Percentiles rank a stretch among this genome's conserved stretches.
phyloP scores from a whole-genome alignment of 2,329 filamentous ascomycete species.

The Aspergillus hiratsukae region DNA sequence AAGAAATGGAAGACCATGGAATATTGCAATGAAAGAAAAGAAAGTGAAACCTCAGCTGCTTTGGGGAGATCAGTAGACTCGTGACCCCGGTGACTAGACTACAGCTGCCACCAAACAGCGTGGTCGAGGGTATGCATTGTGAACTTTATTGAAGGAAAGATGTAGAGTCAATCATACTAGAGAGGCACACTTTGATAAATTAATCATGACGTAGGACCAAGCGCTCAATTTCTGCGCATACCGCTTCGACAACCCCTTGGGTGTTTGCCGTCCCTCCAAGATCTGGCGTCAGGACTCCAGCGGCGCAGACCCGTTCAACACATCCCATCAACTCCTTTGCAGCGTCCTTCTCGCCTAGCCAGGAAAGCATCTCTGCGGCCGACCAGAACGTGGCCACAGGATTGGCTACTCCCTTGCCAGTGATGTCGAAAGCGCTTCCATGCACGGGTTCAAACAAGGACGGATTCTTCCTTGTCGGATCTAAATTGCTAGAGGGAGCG shows the following conservation, averaged over 20 bases:
- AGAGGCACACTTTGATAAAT: background rate
- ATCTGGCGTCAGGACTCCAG: slow-evolving; percentile 54
- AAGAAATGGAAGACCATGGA: background rate
- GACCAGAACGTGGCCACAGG: slow-evolving; percentile 66
- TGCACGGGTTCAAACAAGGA: slow-evolving; percentile 61
- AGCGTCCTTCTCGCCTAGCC: slow-evolving; percentile 56
- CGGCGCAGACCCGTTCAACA: slow-evolving; percentile 58
- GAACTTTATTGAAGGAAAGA: background rate
- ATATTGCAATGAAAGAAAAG: background rate
- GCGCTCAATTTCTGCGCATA: slow-evolving; percentile 47
- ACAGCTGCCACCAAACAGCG: background rate
- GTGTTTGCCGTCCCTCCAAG: slow-evolving; percentile 56
- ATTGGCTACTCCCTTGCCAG: slow-evolving; percentile 58
- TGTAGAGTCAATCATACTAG: background rate
- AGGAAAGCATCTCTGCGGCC: slow-evolving; percentile 62
- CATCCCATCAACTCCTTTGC: slow-evolving; percentile 55
- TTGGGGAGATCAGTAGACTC: background rate
- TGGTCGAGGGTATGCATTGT: background rate
- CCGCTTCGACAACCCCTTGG: slow-evolving; percentile 54
- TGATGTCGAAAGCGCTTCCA: slow-evolving; percentile 60
- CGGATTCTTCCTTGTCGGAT: slow-evolving; percentile 57
- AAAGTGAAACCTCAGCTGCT: background rate
- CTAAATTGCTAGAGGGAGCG: slow-evolving; percentile 64
- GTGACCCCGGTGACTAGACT: background rate
- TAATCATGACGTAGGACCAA: background rate